A percentile compares a stretch with the other conserved stretches of the same genome.
Evolutionary conservation across 768 basidiomycete species (phyloP).

Genomic region (Russula sp.): DNA sequence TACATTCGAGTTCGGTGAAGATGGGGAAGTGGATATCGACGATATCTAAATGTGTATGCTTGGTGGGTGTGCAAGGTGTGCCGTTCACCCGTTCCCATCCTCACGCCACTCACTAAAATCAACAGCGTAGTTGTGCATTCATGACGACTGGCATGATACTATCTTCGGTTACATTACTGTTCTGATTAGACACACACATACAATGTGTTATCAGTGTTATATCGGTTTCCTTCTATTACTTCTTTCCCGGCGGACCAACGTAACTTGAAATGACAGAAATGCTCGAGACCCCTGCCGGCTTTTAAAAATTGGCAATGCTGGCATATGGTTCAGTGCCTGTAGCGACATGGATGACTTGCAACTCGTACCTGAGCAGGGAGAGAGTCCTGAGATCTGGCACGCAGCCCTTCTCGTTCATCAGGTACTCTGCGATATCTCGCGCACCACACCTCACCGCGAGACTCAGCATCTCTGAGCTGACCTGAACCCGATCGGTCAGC

Average conservation of each 20-base stretch:
- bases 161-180: slow-evolving; percentile 18
- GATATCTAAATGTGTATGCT: slow-evolving; percentile 54
- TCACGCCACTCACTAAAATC: neutral
- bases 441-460: slow-evolving; percentile 60
- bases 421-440: slow-evolving; percentile 63
- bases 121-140: slow-evolving; percentile 17
- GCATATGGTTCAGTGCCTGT: neutral
- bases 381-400: slow-evolving; percentile 69
- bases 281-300: neutral
- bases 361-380: slow-evolving; percentile 4
- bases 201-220: slow-evolving; percentile 10
- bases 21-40: slow-evolving; percentile 84
- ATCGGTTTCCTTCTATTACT: neutral
- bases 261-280: neutral
- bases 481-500: slow-evolving; percentile 53
- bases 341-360: neutral
- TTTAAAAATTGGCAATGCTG: neutral
- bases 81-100: neutral
- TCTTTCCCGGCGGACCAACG: neutral
- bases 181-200: slow-evolving; percentile 17
- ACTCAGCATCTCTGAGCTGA: slow-evolving; percentile 55
- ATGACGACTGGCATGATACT: slow-evolving; percentile 15
- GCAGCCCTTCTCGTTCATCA: slow-evolving; percentile 63
- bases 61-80: slow-evolving; percentile 25
- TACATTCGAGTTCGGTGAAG: slow-evolving; percentile 86